Conservation (phyloP, 176 grass and related monocot genomes). For the Tillandsia leiboldiana region DNA sequence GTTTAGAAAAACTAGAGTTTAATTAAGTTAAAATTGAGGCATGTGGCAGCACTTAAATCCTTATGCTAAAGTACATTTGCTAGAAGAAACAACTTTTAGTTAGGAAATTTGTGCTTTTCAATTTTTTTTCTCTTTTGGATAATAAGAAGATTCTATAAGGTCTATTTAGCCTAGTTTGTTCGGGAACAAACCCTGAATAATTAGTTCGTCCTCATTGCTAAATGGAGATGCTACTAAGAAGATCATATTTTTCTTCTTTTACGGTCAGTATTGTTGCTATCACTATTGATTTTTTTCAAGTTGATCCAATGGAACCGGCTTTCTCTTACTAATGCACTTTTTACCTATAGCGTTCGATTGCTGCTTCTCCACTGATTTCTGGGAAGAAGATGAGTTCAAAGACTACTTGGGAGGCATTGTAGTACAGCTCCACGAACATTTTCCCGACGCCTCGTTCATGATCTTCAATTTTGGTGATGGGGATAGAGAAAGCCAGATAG, state of each 20-base stretch:
- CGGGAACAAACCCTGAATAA: too few relatives aligned
- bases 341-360: conserved; percentile 67
- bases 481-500: conserved; percentile 52
- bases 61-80: too few relatives aligned
- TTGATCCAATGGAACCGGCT: not conserved
- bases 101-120: too few relatives aligned
- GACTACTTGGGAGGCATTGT: conserved; percentile 44
- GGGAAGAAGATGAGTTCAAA: conserved; percentile 45
- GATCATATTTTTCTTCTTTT: not conserved
- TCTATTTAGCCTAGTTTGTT: too few relatives aligned
- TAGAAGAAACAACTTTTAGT: too few relatives aligned
- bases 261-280: not conserved
- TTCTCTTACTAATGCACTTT: conserved; percentile 13
- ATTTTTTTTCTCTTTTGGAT: too few relatives aligned
- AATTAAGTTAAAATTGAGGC: too few relatives aligned
- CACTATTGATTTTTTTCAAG: not conserved
- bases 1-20: too few relatives aligned
- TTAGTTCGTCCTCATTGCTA: too few relatives aligned
- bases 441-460: conserved; percentile 70
- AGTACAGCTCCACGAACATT: conserved; percentile 45
- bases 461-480: conserved; percentile 55
- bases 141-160: too few relatives aligned
- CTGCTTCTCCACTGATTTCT: conserved; percentile 57
- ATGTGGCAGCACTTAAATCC: too few relatives aligned
- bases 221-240: not conserved